A percentile compares a stretch with the other conserved stretches of the same genome.
Conservation (phyloP, 2,329 filamentous ascomycete genomes). For the Chrysoporthe austroafricana region DNA sequence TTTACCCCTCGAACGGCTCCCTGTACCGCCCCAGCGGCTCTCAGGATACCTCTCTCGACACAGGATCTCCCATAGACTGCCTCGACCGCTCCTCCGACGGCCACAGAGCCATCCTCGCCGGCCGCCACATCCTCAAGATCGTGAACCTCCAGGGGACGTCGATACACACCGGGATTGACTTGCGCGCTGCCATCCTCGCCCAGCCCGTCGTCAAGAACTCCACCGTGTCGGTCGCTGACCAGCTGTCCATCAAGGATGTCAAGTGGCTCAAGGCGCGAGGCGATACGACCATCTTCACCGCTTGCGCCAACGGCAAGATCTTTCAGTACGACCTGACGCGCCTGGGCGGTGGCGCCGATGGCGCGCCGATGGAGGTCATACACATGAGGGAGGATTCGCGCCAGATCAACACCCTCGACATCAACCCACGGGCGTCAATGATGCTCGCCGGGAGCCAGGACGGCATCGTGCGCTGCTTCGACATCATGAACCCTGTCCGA, state of each 20-base stretch:
- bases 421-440: conserved; percentile 61
- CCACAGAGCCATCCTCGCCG: conserved; percentile 59
- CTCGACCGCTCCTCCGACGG: conserved; percentile 63
- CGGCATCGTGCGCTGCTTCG: conserved; percentile 64
- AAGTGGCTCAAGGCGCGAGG: conserved; percentile 56
- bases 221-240: conserved; percentile 51
- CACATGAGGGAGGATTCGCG: conserved; percentile 65
- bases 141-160: conserved; percentile 57
- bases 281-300: conserved; percentile 62
- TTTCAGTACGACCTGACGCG: conserved; percentile 65
- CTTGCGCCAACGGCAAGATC: conserved; percentile 66
- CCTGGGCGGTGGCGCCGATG: conserved; percentile 46
- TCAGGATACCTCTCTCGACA: conserved; percentile 58
- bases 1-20: conserved; percentile 39
- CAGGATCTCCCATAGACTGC: conserved; percentile 57
- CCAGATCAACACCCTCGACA: conserved; percentile 66
- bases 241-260: conserved; percentile 66
- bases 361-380: conserved; percentile 56
- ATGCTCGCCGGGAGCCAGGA: conserved; percentile 68
- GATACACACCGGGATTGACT: conserved; percentile 60
- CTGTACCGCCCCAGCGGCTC: conserved; percentile 57
- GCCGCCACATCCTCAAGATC: conserved; percentile 65
- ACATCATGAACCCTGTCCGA: conserved; percentile 54
- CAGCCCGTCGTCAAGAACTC: conserved; percentile 50
- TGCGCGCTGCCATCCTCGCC: conserved; percentile 59